phyloP scores from a whole-genome alignment of 768 basidiomycete species.

The Cystobasidium ongulense region DNA sequence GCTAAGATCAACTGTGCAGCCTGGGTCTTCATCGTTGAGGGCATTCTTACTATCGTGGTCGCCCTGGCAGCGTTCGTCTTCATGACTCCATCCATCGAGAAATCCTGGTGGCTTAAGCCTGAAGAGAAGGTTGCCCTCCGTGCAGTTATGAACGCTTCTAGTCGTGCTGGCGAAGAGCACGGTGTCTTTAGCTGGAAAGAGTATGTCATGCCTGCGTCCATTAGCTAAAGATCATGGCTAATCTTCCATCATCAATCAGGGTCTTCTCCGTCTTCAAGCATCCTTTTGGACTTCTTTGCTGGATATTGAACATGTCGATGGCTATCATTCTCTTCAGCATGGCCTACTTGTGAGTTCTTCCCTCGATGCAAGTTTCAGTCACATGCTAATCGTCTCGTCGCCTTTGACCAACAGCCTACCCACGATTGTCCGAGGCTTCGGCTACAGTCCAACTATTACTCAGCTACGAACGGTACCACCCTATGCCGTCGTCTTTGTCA shows the following conservation, averaged over 20 bases:
- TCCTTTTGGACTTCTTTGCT: slow-evolving; percentile 5
- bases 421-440: slow-evolving; percentile 2
- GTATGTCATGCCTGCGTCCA: background rate
- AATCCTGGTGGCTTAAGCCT: slow-evolving; percentile 5
- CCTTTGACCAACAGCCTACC: background rate
- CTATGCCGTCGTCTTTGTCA: background rate
- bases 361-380: background rate
- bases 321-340: slow-evolving; percentile 24
- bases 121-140: slow-evolving; percentile 12
- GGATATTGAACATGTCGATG: background rate
- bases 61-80: background rate
- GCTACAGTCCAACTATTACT: slow-evolving; percentile 1
- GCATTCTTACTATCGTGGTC: background rate
- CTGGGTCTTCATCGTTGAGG: slow-evolving; percentile 23
- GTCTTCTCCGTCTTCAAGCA: background rate
- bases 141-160: slow-evolving; percentile 6
- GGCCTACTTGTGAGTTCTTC: slow-evolving; percentile 6
- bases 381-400: background rate
- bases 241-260: background rate
- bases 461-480: slow-evolving; percentile 23
- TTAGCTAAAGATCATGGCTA: background rate
- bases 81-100: background rate
- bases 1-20: background rate
- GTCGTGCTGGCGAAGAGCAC: slow-evolving; percentile 9
- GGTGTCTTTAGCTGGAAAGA: slow-evolving; percentile 12